Base-by-base conservation (phyloP, 2,329 filamentous ascomycete genomes). In the Fusarium xyrophilum region DNA sequence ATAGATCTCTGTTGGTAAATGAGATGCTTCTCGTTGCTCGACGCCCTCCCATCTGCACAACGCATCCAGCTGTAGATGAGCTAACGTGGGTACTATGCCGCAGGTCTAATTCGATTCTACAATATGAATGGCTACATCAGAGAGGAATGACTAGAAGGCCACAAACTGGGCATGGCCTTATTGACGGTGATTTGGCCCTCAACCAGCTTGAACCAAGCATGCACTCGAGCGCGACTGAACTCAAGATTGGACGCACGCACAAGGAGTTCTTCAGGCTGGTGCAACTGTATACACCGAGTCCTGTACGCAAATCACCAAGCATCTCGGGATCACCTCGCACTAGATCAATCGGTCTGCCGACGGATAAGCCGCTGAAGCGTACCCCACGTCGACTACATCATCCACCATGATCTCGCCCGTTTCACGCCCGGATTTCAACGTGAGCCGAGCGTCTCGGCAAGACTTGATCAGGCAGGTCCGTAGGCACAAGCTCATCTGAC, bases 391-490 rank as follows among this genome's bases (percentile, higher is more conserved):
- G n/a, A 56, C 44, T 42, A 48, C 52, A 68, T 66, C 47, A 65
- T 68, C 21, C 50, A 60, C 64, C 56, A 56, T 69, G 52, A 63
- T 62, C 36, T 69, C 62, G 62, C 53, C 65, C 62, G 53, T 39
- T 60, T 46, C 56, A 57, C 56, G 65, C 35, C 50, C 56, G 66
- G 56, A 57, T 57, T 59, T 69, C 47, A 56, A 67, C 27, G 30
- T 67, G 23, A 56, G 63, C 63, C 63, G 63, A 67, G 65, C 40
- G 28, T 47, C 56, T 70, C 50, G 53, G 67, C 52, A 61, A 38
- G 28, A 56, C 59, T 60, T 60, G 27, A 65, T 59, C 25, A 54
- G 60, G 68, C 47, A 68, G 57, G 44, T 52, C 64, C 6, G 46
- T 52, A 44, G 38, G 14, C 30, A 50, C 21, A 36, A n/a, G 10